Evolutionary conservation across 768 basidiomycete species (phyloP), one percentile per base, ranked within the genome.

Genomic region (Russula compacta): DNA sequence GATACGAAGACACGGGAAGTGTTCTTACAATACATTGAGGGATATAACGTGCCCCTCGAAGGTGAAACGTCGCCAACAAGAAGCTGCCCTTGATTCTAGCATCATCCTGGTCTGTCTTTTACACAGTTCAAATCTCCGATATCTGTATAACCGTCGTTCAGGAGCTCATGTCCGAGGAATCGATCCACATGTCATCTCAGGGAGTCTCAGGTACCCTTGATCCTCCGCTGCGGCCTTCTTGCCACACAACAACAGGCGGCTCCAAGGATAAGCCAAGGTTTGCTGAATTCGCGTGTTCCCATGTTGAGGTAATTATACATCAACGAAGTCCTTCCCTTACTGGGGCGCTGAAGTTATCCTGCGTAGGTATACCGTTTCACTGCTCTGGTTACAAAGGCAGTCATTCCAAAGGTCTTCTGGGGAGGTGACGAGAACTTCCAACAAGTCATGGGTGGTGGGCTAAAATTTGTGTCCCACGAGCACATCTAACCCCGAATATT

Each of bases 331-430:
- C 12, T 39, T 29, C 49, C 4, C 6, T 7, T 15, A 12, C 7
- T 51, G 10, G 21, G 12, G 4, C 19, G 29, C 9, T 32, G 21
- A 58, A 32, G 10, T 35, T 1, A 53, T 10, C 50, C n/a, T 38
- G 11, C 7, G 0, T 36, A 93, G 89, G 88, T 95, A 32, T 85
- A 78, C 67, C 79, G 83, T 24, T 95, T 84, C 72, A 82, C 82
- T 10, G 73, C 76, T 4, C 69, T 82, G 3, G 75, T 87, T 40
- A 87, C 89, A 0, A 82, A 83, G 61, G 68, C 77, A 8, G 82
- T 93, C 15, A 84, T 95, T 56, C 91, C 91, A 2, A 79, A 79
- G 35, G 74, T 76, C 14, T 81, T 95, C 61, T 95, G 94, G 92
- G 94, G 94, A 11, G 84, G 80, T 21, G 69, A 75, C 39, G 71